A percentile compares a stretch with the other conserved stretches of the same genome.
Conservation (phyloP, 2,329 filamentous ascomycete genomes). For the Graphilbum sp. region DNA sequence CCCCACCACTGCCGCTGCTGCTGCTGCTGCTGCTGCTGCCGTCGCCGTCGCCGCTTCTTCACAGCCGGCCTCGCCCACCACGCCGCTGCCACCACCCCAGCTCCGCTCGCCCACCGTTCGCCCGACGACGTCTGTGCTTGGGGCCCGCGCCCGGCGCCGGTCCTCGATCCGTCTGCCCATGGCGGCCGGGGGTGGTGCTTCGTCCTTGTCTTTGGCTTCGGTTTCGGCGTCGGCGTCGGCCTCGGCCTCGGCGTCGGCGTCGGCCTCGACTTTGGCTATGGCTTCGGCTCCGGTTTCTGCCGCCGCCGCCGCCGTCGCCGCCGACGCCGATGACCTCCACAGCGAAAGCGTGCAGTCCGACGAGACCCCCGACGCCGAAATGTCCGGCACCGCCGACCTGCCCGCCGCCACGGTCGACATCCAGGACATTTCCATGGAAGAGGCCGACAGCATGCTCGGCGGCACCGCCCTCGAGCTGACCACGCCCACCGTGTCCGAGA, state of each 20-base stretch:
- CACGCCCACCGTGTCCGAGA: constrained; percentile 64
- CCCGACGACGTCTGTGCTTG: constrained; percentile 30
- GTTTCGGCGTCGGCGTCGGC: not conserved
- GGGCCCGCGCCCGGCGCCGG: constrained; percentile 45
- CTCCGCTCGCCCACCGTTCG: constrained; percentile 37
- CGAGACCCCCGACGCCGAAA: constrained; percentile 58
- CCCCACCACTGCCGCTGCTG: not conserved
- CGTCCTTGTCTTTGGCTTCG: too few species aligned
- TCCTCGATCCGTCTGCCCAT: constrained; percentile 82
- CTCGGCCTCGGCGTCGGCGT: not conserved
- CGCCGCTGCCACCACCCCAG: constrained; percentile 56
- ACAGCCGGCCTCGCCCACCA: constrained; percentile 86
- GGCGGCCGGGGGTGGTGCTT: too few species aligned
- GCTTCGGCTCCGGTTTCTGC: not conserved
- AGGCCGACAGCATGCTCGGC: constrained; percentile 64
- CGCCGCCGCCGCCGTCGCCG: constrained; percentile 15
- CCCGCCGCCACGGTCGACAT: constrained; percentile 63
- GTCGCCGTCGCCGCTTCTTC: constrained; percentile 30
- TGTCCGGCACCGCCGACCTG: constrained; percentile 65
- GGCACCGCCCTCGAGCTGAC: constrained; percentile 58
- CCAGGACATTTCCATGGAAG: constrained; percentile 65
- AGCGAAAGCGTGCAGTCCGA: constrained; percentile 72
- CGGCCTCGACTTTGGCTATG: not conserved
- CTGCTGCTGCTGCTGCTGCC: constrained; percentile 18
- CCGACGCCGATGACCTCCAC: constrained; percentile 72